phyloP scores from a whole-genome alignment of 177 flowering plant species.

The Vitis hybrid region DNA sequence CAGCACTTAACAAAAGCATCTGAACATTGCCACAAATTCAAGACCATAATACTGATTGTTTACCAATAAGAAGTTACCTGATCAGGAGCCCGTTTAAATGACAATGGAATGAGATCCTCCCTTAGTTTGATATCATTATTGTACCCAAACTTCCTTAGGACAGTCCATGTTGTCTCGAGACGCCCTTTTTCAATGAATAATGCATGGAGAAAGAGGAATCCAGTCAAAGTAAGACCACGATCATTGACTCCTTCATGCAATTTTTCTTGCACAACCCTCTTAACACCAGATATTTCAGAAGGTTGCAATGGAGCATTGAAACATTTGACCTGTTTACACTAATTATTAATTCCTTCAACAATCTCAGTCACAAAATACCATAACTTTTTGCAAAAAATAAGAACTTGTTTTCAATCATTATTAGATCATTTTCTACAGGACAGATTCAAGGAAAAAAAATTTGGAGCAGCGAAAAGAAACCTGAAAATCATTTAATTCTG shows the following conservation, averaged over 20 bases:
- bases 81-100: conserved; percentile 69
- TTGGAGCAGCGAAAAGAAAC: conserved; percentile 25
- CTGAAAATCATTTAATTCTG: conserved; percentile 97
- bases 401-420: not conserved
- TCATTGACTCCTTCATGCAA: conserved; percentile 85
- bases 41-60: not conserved
- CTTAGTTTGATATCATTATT: conserved; percentile 81
- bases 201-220: conserved; percentile 94
- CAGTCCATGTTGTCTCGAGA: conserved; percentile 99
- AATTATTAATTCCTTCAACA: conserved; percentile 11
- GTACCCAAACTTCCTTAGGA: conserved; percentile 91
- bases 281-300: conserved; percentile 87
- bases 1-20: not conserved
- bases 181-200: conserved; percentile 96
- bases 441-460: not conserved
- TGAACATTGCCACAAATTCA: too few relatives aligned
- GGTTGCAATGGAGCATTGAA: conserved; percentile 95
- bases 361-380: not conserved
- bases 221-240: conserved; percentile 86
- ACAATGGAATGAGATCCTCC: conserved; percentile 68
- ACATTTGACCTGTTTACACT: conserved; percentile 75
- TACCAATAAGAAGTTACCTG: conserved; percentile 49
- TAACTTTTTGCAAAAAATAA: not conserved
- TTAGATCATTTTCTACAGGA: not conserved
- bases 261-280: conserved; percentile 93